Evolutionary conservation across 176 grass and related monocot species (phyloP).

Genomic region (Oropetium thomaeum): DNA sequence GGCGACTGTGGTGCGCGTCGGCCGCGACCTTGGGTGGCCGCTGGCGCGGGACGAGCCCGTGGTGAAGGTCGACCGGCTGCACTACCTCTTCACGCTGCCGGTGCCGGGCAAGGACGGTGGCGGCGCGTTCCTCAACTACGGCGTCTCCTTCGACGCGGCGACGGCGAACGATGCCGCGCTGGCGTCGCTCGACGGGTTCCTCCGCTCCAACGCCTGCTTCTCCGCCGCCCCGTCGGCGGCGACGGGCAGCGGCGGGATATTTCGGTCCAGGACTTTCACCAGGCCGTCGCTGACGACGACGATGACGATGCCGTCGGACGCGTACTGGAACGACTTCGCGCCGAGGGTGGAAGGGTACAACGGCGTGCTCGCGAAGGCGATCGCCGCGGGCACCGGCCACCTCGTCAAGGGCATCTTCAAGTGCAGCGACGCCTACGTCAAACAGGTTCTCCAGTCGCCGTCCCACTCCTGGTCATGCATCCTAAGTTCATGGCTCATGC

Average conservation of each 20-base stretch:
- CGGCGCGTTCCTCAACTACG: conserved; percentile 73
- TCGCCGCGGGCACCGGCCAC: conserved; percentile 72
- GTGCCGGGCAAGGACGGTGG: conserved; percentile 62
- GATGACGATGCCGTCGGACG: conserved; percentile 22
- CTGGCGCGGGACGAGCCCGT: conserved; percentile 88
- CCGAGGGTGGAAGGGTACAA: conserved; percentile 77
- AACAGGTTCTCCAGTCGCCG: conserved; percentile 37
- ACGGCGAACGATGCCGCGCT: conserved; percentile 26
- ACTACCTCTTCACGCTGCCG: conserved; percentile 88
- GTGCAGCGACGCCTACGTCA: conserved; percentile 75
- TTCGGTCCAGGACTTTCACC: conserved; percentile 11
- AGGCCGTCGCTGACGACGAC: not conserved
- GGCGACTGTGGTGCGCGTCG: conserved; percentile 64
- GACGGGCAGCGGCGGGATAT: not conserved
- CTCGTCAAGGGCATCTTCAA: conserved; percentile 91
- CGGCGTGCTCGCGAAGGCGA: conserved; percentile 62
- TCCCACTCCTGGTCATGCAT: not conserved
- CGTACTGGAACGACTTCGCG: conserved; percentile 76
- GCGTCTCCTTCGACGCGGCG: conserved; percentile 59
- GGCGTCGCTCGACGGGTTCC: conserved; percentile 63
- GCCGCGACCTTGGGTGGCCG: conserved; percentile 73
- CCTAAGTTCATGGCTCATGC: not conserved
- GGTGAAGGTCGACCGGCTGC: conserved; percentile 63
- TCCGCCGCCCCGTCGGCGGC: conserved; percentile 46
- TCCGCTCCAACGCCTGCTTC: conserved; percentile 63